Percentiles rank a stretch among this genome's conserved stretches.
Evolutionary conservation across 208 protist genomes (phyloP).

Genomic region (Strigomonas culicis): DNA sequence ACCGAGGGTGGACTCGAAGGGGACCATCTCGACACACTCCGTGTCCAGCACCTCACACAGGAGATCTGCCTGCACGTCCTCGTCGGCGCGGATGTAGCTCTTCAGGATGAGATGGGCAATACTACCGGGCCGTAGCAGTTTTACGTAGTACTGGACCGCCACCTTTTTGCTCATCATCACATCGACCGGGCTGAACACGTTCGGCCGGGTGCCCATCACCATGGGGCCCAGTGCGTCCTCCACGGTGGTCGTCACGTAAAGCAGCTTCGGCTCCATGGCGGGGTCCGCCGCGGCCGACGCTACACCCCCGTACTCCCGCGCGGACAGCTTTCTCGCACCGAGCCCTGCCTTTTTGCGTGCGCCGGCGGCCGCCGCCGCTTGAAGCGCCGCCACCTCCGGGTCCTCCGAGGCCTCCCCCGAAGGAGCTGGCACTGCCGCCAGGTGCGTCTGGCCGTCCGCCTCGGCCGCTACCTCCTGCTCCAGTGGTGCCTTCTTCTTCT

Average conservation of each 20-base stretch:
- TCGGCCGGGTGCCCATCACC: conserved; percentile 48
- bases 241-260: conserved; percentile 51
- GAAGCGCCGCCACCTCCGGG: neutral
- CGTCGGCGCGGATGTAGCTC: conserved; percentile 55
- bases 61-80: conserved; percentile 61
- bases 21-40: conserved; percentile 64
- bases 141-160: conserved; percentile 55
- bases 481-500: conserved; percentile 3
- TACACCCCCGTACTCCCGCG: conserved; percentile 9
- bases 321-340: neutral
- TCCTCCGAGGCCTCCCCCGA: conserved; percentile 4
- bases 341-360: conserved; percentile 7
- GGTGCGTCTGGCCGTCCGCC: neutral
- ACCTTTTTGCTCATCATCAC: conserved; percentile 25
- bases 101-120: conserved; percentile 51
- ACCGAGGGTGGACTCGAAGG: conserved; percentile 42
- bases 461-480: too few relatives aligned
- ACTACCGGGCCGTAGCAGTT: conserved; percentile 43
- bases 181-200: conserved; percentile 55
- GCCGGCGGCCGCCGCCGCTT: conserved; percentile 14
- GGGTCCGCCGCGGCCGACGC: conserved; percentile 8
- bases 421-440: neutral
- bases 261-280: conserved; percentile 40
- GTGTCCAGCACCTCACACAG: conserved; percentile 74
- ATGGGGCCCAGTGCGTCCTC: conserved; percentile 54